phyloP scores from a whole-genome alignment of 805 yeast genomes.

The Ogataea trehalophila region DNA sequence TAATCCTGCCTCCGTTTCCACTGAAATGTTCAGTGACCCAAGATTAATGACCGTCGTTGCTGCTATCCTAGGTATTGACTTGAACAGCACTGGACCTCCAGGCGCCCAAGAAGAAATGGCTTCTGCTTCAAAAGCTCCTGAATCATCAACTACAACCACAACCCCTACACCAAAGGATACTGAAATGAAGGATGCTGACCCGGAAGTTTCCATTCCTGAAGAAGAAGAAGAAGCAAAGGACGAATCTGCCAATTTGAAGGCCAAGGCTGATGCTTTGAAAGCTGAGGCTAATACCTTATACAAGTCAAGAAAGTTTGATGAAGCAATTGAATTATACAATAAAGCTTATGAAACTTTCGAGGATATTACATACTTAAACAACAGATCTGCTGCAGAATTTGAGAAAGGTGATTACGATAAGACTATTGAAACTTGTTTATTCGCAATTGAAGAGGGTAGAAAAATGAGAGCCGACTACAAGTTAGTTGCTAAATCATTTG shows the following conservation, averaged over 20 bases:
- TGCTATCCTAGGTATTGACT: slow-evolving; percentile 76
- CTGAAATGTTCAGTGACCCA: slow-evolving; percentile 72
- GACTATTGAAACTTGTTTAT: slow-evolving; percentile 74
- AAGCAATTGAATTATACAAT: slow-evolving; percentile 81
- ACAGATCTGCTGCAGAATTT: slow-evolving; percentile 95
- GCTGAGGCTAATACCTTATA: slow-evolving; percentile 82
- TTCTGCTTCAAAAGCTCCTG: slow-evolving; percentile 27
- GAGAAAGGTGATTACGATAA: slow-evolving; percentile 91
- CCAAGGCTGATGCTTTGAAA: slow-evolving; percentile 64
- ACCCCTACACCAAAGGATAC: slow-evolving; percentile 17
- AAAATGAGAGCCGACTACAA: slow-evolving; percentile 89
- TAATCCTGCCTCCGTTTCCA: slow-evolving; percentile 72
- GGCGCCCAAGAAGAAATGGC: slow-evolving; percentile 16
- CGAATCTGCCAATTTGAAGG: slow-evolving; percentile 34
- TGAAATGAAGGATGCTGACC: slow-evolving; percentile 34
- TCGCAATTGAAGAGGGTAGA: slow-evolving; percentile 87
- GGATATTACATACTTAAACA: slow-evolving; percentile 91
- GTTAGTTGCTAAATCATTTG: slow-evolving; percentile 85
- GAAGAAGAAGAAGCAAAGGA: slow-evolving; percentile 25
- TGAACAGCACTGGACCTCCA: slow-evolving; percentile 34
- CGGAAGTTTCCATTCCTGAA: slow-evolving; percentile 24
- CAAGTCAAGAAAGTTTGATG: slow-evolving; percentile 85
- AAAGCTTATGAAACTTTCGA: slow-evolving; percentile 77
- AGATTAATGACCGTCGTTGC: slow-evolving; percentile 87
- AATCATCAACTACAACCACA: slow-evolving; percentile 16